Percentiles rank a stretch among this genome's conserved stretches.
Evolutionary conservation across 1,284 basidiomycete species (phyloP).

Genomic region (Tilletiopsis washingtonensis): DNA sequence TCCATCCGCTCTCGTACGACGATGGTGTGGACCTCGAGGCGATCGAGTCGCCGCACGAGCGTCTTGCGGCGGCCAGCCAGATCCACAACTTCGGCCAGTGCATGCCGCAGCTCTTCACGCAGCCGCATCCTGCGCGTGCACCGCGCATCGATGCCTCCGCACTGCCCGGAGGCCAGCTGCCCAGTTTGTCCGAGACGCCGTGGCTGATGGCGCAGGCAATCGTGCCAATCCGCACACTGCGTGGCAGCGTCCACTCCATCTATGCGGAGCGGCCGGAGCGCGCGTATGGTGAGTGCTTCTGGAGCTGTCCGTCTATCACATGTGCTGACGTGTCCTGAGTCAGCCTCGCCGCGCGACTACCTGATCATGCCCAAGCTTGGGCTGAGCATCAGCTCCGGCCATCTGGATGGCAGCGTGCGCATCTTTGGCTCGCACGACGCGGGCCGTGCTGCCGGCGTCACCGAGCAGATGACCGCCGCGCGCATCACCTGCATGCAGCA

Average conservation of each 20-base stretch:
- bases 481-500: slow-evolving; percentile 57
- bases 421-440: slow-evolving; percentile 46
- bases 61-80: slow-evolving; percentile 84
- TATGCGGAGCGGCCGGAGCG: slow-evolving; percentile 54
- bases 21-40: slow-evolving; percentile 55
- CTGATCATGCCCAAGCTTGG: slow-evolving; percentile 58
- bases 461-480: slow-evolving; percentile 21
- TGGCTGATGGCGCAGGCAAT: slow-evolving; percentile 44
- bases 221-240: slow-evolving; percentile 14
- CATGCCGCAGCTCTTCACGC: slow-evolving; percentile 61
- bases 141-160: no score
- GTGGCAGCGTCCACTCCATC: slow-evolving; percentile 52
- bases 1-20: slow-evolving; percentile 90
- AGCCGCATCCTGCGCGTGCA: slow-evolving; percentile 71
- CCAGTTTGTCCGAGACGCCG: slow-evolving; percentile 70
- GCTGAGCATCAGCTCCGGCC: slow-evolving; percentile 62
- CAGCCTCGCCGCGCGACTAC: slow-evolving; percentile 58
- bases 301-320: no score
- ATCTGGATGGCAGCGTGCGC: slow-evolving; percentile 54
- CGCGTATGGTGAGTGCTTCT: no score
- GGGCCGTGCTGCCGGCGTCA: slow-evolving; percentile 59
- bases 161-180: slow-evolving; percentile 32
- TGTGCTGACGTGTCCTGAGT: no score
- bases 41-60: slow-evolving; percentile 74
- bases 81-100: slow-evolving; percentile 71